Conservation (phyloP, 2,329 filamentous ascomycete species). For the Alternaria sp. region DNA sequence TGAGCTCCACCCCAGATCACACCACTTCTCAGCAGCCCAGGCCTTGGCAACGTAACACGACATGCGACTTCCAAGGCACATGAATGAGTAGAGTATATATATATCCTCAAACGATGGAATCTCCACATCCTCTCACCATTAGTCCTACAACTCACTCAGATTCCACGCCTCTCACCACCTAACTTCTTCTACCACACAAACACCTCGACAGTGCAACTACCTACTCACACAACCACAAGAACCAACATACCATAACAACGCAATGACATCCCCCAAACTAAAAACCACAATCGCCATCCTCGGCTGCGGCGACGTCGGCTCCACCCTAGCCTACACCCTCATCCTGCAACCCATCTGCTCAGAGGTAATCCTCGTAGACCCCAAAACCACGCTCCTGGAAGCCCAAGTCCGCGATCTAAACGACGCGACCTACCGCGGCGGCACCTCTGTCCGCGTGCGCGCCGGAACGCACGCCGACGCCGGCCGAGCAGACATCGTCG, state of each 20-base stretch:
- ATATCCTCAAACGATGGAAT: background rate
- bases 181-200: background rate
- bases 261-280: slow-evolving; percentile 36
- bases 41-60: slow-evolving; percentile 19
- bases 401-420: slow-evolving; percentile 61
- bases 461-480: slow-evolving; percentile 57
- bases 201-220: background rate
- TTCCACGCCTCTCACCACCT: background rate
- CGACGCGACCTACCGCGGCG: slow-evolving; percentile 57
- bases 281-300: slow-evolving; percentile 57
- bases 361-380: slow-evolving; percentile 63
- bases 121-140: background rate
- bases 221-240: background rate
- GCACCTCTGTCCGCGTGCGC: slow-evolving; percentile 53
- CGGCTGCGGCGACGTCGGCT: slow-evolving; percentile 60
- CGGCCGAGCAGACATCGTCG: slow-evolving; percentile 61
- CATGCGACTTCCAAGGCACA: background rate
- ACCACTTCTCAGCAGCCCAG: slow-evolving; percentile 27
- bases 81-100: slow-evolving; percentile 10
- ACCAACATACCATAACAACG: slow-evolving; percentile 13
- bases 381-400: slow-evolving; percentile 54
- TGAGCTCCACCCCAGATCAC: slow-evolving; percentile 20
- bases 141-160: background rate
- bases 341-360: slow-evolving; percentile 58
- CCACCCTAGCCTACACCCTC: slow-evolving; percentile 59